Conservation (phyloP, 2,329 filamentous ascomycete species). For the Colletotrichum australisinense region DNA sequence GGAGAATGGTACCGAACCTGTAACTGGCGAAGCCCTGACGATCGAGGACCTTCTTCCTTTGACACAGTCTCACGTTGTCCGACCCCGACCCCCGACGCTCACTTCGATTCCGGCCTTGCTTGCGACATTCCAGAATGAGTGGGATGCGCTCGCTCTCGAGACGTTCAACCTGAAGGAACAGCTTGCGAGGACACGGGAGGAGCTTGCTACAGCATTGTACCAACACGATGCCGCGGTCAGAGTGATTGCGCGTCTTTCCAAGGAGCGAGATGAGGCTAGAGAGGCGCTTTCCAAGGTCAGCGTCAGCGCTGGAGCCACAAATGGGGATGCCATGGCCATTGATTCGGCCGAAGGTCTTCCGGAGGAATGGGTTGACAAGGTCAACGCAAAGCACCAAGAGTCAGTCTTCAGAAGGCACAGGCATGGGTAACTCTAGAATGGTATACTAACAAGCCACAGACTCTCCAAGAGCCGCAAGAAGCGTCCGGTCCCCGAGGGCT, state of each 20-base stretch:
- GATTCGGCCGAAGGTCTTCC: conserved; percentile 81
- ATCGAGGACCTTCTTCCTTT: conserved; percentile 89
- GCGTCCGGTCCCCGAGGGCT: conserved; percentile 84
- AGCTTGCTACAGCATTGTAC: conserved; percentile 93
- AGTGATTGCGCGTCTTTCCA: conserved; percentile 91
- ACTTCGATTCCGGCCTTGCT: conserved; percentile 97
- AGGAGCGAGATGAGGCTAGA: conserved; percentile 91
- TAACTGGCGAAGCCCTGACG: conserved; percentile 86
- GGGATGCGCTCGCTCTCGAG: conserved; percentile 93
- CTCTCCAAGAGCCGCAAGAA: conserved; percentile 91
- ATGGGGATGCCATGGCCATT: conserved; percentile 92
- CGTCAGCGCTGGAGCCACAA: conserved; percentile 67
- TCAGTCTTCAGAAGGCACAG: conserved; percentile 58
- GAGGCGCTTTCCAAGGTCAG: conserved; percentile 89
- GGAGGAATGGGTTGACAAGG: conserved; percentile 74
- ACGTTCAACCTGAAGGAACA: conserved; percentile 92
- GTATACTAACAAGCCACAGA: conserved; percentile 56
- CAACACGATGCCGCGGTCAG: conserved; percentile 97
- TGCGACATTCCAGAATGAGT: conserved; percentile 96
- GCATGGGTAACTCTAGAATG: conserved; percentile 15
- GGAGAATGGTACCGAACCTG: conserved; percentile 92
- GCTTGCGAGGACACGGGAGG: conserved; percentile 88
- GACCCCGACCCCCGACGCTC: conserved; percentile 89
- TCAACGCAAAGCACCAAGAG: conserved; percentile 85
- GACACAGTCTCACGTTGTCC: conserved; percentile 84